Evolutionary conservation across 257 asterid genomes (phyloP).

Genomic region (Forsythia suspensa): DNA sequence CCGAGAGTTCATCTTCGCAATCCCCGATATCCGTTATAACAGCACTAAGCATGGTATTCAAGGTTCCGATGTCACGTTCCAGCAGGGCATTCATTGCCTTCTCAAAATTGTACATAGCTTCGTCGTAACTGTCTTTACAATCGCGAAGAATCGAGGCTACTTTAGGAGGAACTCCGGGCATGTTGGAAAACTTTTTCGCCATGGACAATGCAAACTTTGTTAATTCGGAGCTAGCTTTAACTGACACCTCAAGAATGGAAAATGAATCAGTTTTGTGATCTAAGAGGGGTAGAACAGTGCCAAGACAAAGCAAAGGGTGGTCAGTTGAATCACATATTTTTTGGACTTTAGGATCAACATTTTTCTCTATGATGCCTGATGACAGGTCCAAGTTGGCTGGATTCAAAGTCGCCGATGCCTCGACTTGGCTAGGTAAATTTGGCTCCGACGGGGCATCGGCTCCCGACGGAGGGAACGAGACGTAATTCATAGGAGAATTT

Average conservation of each 20-base stretch:
- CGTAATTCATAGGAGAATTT: not conserved
- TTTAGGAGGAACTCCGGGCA: conserved; percentile 21
- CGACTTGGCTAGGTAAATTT: not conserved
- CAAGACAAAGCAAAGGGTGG: conserved; percentile 32
- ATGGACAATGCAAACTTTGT: conserved; percentile 21
- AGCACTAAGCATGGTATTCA: conserved; percentile 30
- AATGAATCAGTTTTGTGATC: not conserved
- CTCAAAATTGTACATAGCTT: conserved; percentile 22
- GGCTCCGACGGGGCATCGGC: not conserved
- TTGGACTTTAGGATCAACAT: not conserved
- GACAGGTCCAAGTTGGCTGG: not conserved
- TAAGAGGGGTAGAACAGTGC: conserved; percentile 23
- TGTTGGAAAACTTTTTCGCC: conserved; percentile 2
- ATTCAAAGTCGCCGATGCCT: not conserved
- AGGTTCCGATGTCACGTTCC: conserved; percentile 20
- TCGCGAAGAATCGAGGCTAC: conserved; percentile 12
- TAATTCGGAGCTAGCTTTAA: conserved; percentile 14
- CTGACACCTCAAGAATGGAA: conserved; percentile 16
- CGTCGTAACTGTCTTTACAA: conserved; percentile 31
- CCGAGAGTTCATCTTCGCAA: conserved; percentile 19
- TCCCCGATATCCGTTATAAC: conserved; percentile 26
- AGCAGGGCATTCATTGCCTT: conserved; percentile 11
- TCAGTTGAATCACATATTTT: conserved; percentile 37
- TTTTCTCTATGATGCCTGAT: not conserved
- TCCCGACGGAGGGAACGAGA: not conserved